These are phyloP conservation scores for Posidonia australis DNA, from an alignment of 106 monocot genomes.

Conservation along the genomic window DNA sequence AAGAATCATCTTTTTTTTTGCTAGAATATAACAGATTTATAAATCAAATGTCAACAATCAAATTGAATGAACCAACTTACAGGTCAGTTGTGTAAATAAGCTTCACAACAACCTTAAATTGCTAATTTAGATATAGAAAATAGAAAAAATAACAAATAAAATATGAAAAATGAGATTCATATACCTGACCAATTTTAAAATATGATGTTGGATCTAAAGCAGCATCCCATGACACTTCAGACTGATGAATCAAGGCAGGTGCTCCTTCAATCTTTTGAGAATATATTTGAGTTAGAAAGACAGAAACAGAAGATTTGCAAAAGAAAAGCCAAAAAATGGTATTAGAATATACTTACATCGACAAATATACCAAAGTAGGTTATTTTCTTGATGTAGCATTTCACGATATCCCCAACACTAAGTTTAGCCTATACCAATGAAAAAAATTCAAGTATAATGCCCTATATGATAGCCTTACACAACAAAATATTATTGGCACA, in stretches of 20 bases:
- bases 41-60: too few relatives aligned
- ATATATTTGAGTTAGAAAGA: background rate
- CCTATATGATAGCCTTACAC: background rate
- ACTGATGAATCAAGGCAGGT: constrained; percentile 79
- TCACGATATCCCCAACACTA: constrained; percentile 76
- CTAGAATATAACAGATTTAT: too few relatives aligned
- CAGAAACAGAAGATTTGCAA: background rate
- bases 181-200: constrained; percentile 83
- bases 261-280: constrained; percentile 71
- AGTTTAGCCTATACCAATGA: constrained; percentile 50
- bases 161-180: background rate
- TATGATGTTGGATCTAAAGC: constrained; percentile 61
- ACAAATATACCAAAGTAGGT: constrained; percentile 96
- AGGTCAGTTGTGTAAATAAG: too few relatives aligned
- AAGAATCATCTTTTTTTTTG: too few relatives aligned
- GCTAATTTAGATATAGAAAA: too few relatives aligned
- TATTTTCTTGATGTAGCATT: constrained; percentile 64
- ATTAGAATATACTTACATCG: constrained; percentile 37
- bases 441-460: background rate
- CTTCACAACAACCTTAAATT: too few relatives aligned
- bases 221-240: constrained; percentile 86
- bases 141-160: background rate
- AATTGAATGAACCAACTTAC: too few relatives aligned
- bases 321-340: background rate
- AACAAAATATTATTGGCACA: background rate